Evolutionary conservation across 2,329 filamentous ascomycete species (phyloP).

Genomic region (Sclerotinia sclerotiorum): DNA sequence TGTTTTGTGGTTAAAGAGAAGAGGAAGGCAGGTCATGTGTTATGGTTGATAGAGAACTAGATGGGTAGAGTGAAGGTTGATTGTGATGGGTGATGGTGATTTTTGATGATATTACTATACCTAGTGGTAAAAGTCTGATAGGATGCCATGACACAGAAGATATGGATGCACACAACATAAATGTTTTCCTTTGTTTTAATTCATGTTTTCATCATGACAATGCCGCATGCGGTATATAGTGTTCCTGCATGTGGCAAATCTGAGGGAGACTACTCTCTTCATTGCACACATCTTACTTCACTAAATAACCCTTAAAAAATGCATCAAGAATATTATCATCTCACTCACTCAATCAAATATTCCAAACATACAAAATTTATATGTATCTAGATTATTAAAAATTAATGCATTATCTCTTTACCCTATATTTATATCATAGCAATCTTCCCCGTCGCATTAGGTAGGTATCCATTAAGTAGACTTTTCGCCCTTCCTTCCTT

Average conservation of each 20-base stretch:
- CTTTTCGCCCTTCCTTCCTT: not conserved
- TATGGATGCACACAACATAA: not conserved
- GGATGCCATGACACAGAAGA: too few relatives aligned
- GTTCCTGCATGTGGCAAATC: not conserved
- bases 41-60: not conserved
- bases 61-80: not conserved
- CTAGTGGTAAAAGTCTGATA: not conserved
- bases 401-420: constrained; percentile 8
- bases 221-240: not conserved
- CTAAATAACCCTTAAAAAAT: too few relatives aligned
- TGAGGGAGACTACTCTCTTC: too few relatives aligned
- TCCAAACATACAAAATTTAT: not conserved
- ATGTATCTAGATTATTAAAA: constrained; percentile 14
- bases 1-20: not conserved
- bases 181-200: not conserved
- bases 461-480: not conserved
- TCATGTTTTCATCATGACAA: not conserved
- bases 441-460: not conserved
- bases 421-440: not conserved
- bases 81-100: not conserved
- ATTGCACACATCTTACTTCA: too few relatives aligned
- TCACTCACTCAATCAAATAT: not conserved
- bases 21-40: too few relatives aligned
- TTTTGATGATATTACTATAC: not conserved
- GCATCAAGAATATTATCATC: not conserved